Percentiles rank a stretch among this genome's conserved stretches.
phyloP scores from a whole-genome alignment of 179 eudicot species.

The Heliamphora pulchella region DNA sequence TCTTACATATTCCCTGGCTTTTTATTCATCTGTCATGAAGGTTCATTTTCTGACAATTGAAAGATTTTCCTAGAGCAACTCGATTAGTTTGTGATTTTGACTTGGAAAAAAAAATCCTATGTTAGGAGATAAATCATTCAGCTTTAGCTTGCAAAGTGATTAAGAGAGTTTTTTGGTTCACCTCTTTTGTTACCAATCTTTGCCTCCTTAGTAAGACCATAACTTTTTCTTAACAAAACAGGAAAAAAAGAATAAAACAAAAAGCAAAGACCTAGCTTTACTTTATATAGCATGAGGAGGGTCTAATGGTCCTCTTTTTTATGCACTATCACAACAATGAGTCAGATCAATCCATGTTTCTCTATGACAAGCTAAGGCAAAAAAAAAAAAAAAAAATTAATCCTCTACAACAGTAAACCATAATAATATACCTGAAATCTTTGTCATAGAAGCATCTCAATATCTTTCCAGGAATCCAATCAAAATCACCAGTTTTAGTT shows the following conservation, averaged over 20 bases:
- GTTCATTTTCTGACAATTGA: neutral
- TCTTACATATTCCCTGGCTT: constrained; percentile 2
- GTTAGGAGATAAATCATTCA: neutral
- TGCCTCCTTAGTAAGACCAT: neutral
- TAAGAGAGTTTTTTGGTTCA: neutral
- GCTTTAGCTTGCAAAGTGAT: neutral
- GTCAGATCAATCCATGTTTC: neutral
- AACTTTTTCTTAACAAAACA: neutral
- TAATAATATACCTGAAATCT: constrained; percentile 69
- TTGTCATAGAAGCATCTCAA: constrained; percentile 92
- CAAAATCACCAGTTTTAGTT: constrained; percentile 37
- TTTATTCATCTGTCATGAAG: neutral
- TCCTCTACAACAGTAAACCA: neutral
- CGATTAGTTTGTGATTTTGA: neutral
- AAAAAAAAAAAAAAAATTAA: neutral
- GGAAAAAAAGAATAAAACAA: neutral
- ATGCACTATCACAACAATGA: neutral
- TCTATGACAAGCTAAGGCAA: neutral
- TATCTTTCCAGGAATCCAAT: constrained; percentile 92
- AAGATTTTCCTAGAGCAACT: neutral
- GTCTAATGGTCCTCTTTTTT: neutral
- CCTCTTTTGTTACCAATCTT: neutral
- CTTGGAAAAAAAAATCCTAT: neutral
- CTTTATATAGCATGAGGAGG: neutral
- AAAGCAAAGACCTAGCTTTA: neutral